Percentiles rank a stretch among this genome's conserved stretches.
phyloP scores from a whole-genome alignment of 1,284 basidiomycete species.

The Xerocomus minutiporus region DNA sequence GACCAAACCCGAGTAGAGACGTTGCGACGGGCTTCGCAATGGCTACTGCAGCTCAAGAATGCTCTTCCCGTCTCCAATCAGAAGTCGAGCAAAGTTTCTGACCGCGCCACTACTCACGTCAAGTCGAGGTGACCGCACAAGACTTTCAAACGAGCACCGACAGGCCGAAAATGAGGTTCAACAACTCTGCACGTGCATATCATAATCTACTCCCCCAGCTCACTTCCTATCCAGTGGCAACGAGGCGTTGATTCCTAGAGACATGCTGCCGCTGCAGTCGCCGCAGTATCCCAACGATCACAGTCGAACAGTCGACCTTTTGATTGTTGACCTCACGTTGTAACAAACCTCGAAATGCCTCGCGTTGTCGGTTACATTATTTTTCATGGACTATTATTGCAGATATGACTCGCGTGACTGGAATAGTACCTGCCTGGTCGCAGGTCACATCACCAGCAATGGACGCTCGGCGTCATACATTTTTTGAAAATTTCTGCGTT shows the following conservation, averaged over 20 bases:
- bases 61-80: conserved; percentile 81
- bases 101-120: conserved; percentile 78
- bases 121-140: conserved; percentile 69
- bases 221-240: conserved; percentile 51
- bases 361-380: conserved; percentile 35
- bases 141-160: conserved; percentile 67
- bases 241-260: conserved; percentile 78
- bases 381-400: conserved; percentile 36
- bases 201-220: conserved; percentile 1
- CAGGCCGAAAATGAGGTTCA: conserved; percentile 71
- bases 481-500: conserved; percentile 43
- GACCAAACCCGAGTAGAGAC: too few species aligned
- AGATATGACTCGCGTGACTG: conserved; percentile 41
- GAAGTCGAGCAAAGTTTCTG: conserved; percentile 66
- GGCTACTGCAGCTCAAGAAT: too few species aligned
- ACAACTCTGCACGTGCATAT: conserved; percentile 40
- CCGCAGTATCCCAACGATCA: conserved; percentile 45
- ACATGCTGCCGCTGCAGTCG: conserved; percentile 54
- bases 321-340: conserved; percentile 38
- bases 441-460: conserved; percentile 46
- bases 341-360: conserved; percentile 19
- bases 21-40: too few species aligned
- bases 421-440: conserved; percentile 49
- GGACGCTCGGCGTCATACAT: conserved; percentile 47
- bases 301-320: conserved; percentile 33